Percentiles rank a stretch among this genome's conserved stretches.
phyloP scores from a whole-genome alignment of 768 basidiomycete genomes.

The Naganishia vaughanmartiniae region DNA sequence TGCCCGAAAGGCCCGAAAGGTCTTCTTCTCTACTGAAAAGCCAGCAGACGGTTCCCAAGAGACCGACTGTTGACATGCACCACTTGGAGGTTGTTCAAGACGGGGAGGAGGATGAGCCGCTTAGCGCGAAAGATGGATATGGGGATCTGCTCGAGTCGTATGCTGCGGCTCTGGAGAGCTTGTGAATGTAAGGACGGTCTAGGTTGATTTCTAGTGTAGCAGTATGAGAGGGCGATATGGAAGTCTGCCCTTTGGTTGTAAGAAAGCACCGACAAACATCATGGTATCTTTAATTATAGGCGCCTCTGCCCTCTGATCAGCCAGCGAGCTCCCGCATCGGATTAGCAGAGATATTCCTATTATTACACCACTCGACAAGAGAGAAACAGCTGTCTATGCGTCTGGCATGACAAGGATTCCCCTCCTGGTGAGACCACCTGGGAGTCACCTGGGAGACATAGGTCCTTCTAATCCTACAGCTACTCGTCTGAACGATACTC shows the following conservation, averaged over 20 bases:
- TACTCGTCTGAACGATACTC: no score
- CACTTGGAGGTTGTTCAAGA: not conserved
- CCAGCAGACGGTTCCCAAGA: not conserved
- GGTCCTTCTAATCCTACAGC: no score
- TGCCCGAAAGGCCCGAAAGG: constrained; percentile 16
- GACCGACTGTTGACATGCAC: not conserved
- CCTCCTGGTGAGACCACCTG: no score
- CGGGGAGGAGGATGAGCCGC: constrained; percentile 10
- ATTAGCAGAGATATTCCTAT: no score
- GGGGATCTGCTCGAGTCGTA: constrained; percentile 29
- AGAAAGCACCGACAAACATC: no score
- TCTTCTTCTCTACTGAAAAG: not conserved
- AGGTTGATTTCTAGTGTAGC: not conserved
- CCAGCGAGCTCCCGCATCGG: no score
- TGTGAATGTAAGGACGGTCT: not conserved
- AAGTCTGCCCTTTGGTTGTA: not conserved
- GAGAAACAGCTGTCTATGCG: no score
- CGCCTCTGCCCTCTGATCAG: no score
- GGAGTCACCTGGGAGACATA: no score
- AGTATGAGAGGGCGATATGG: not conserved
- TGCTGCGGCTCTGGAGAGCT: constrained; percentile 18
- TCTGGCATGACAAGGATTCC: no score
- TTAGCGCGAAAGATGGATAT: constrained; percentile 26
- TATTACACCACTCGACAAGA: no score
- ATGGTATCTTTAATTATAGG: no score